Base-by-base conservation (phyloP, 2,329 filamentous ascomycete genomes). In the Alternaria incomplexa region DNA sequence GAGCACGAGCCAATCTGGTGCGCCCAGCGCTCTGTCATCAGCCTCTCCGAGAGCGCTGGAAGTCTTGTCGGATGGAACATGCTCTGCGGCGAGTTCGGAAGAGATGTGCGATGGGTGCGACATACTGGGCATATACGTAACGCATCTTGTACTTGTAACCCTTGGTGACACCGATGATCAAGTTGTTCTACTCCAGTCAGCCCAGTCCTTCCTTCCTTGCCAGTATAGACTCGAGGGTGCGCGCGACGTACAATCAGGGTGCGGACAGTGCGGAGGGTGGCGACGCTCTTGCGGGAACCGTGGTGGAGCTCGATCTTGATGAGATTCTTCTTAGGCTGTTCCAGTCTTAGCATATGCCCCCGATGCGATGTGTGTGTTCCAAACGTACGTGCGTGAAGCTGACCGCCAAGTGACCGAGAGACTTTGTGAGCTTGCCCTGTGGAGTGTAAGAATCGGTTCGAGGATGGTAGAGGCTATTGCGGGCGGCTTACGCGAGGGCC, bases 91-190 rank as follows among this genome's bases (percentile, higher is more conserved):
- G 56, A 22, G 22, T 9, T 23, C 20, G n/a, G 26, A 12, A 25
- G 17, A 17, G 28, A 55, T 36, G 47, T 43, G 53, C 40, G 48
- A 22, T 20, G 44, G 61, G 62, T 46, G 43, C 40, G 20, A 74
- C 74, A 43, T 76, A 77, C 74, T 99, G 96, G 83, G 96, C 96
- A 85, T 99, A 99, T 85, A 99, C 96, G 88, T 99, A 99, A 81
- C 96, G 93, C 95, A 99, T 98, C 93, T 99, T 99, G 92, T 99
- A 99, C 88, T 96, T 96, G 93, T 91, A 99, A 77, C 96, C 96
- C 89, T 95, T 97, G 84, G 96, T 99, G 76, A 99, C 96, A 85
- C 96, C 96, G 80, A 94, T 90, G 85, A 99, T 92, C 86, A 99
- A 84, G 91, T 99, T 99, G 90, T 96, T 93, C 76, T 78, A 58